Base-by-base conservation (phyloP, 352 stramenopile genomes). In the Globisporangium irregulare region DNA sequence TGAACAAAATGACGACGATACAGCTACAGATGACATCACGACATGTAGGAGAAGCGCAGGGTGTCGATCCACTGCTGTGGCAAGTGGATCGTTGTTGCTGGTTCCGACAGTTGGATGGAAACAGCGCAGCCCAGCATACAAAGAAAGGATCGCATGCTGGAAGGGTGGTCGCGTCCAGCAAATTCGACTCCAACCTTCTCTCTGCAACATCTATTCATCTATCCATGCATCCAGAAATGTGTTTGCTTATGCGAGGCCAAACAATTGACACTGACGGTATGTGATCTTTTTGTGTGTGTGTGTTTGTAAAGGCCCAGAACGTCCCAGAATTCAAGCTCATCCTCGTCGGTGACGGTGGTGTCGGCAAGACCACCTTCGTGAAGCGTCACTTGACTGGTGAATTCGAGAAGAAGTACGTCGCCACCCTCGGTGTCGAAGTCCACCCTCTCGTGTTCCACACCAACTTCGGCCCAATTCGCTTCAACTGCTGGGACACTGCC, bases 301-400 rank as follows among this genome's bases (percentile, higher is more conserved):
- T 1, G 22, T 24, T 25, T 5, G 24, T 78, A 36, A 60, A 87
- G 81, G 77, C 74, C 53, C 81, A 89, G 74, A 92, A 86, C 77
- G 93, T 98, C 68, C 98, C 98, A 43, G 98, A 99, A 89, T 99
- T 99, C 81, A 99, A 99, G 89, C 92, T 99, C 22, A 99, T 99
- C 73, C 96, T 99, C 67, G 97, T 99, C 62, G 98, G 98, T 66
- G 98, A 99, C 80, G 97, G 98, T 74, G 98, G 97, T 76, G 98
- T 99, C 55, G 98, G 98, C 65, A 99, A 99, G 88, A 99, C 98
- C n/a, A 99, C 98, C 36, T 99, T 99, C 78, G 97, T 99, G 41
- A 99, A 99, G 91, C 91, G 98, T 67, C 97, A 99, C 87, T 93
- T 99, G 81, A 99, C 97, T 55, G 98, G 98, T 82, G 98, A 99